Conservation (phyloP, 2,329 filamentous ascomycete genomes). For the Colletotrichum aenigma region DNA sequence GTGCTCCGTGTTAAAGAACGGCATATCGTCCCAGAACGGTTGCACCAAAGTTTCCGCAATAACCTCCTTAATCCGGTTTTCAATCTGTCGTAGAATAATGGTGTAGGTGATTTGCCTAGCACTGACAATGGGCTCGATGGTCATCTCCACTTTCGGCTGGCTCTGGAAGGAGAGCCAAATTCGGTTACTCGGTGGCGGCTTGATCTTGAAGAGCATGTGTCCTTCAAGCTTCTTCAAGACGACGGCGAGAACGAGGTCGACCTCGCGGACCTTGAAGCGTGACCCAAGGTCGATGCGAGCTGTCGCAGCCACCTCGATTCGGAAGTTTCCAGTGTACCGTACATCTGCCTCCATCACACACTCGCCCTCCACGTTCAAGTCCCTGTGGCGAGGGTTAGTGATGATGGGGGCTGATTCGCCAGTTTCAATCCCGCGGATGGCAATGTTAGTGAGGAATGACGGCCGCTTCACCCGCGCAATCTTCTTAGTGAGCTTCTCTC, state of each 20-base stretch:
- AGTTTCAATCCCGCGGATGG: conserved; percentile 82
- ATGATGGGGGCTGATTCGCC: conserved; percentile 88
- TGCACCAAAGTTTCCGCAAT: conserved; percentile 89
- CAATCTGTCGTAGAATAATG: conserved; percentile 89
- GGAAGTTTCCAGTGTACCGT: conserved; percentile 86
- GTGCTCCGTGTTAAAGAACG: conserved; percentile 81
- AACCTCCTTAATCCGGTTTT: conserved; percentile 93
- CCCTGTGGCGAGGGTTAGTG: conserved; percentile 85
- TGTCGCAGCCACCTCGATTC: conserved; percentile 89
- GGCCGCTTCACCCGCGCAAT: conserved; percentile 93
- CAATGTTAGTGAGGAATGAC: conserved; percentile 83
- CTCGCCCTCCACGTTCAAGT: conserved; percentile 90
- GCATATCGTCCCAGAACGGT: conserved; percentile 95
- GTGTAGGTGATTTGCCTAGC: conserved; percentile 94
- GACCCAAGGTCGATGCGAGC: conserved; percentile 88
- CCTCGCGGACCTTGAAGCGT: conserved; percentile 88
- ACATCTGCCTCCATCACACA: conserved; percentile 86
- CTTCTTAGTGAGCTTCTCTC: conserved; percentile 92
- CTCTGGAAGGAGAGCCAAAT: conserved; percentile 95
- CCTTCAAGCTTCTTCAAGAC: conserved; percentile 86
- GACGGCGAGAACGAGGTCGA: conserved; percentile 86
- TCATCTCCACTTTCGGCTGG: conserved; percentile 92
- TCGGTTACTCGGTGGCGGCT: conserved; percentile 93
- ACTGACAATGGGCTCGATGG: conserved; percentile 95
- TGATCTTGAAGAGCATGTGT: conserved; percentile 84